Base-by-base conservation (phyloP, 257 asterid genomes). In the Solanum verrucosum region DNA sequence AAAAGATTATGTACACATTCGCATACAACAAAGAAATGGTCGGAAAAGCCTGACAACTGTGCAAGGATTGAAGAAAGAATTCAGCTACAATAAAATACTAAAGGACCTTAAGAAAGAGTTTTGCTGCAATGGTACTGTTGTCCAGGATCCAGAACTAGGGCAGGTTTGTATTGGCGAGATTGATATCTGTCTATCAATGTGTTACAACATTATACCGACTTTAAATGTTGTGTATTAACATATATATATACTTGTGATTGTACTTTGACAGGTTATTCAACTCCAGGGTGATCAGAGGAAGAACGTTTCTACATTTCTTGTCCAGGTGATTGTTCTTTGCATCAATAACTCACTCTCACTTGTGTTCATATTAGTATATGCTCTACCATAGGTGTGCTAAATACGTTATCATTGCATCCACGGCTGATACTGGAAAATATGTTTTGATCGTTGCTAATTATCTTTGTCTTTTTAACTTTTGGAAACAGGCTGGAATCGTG, bases 51-150 rank as follows among this genome's bases (percentile, higher is more conserved):
- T 94, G 92, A 93, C 96, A 38, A 94, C 96, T 85, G 96, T 94
- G 49, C 96, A 94, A 82, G 96, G 98, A 87, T 88, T 94, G 90
- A 94, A 93, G 93, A 93, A 94, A 88, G 94, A 93, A 84, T 94
- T 91, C 90, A 93, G 98, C 90, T 93, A 94, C 87, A 93, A 88
- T 90, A 93, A 94, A 90, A 93, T 93, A 93, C 91, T 93, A 67
- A 94, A 94, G 91, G 97, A 94, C 91, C 95, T 93, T 31, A 94
- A 93, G 92, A 93, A 93, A 87, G 95, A 92, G 86, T 93, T 93
- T 88, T 93, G 95, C 89, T 92, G 95, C 92, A 94, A 94, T 93
- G 96, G 98, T 87, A 94, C 96, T 86, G 95, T 94, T 87, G 96
- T 94, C 68, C 95, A 94, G 89, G 98, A 94, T 88, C 93, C 94